These are phyloP conservation scores for Saturnispora gosingensis DNA, from an alignment of 805 yeast genomes.

Conservation along the genomic window DNA sequence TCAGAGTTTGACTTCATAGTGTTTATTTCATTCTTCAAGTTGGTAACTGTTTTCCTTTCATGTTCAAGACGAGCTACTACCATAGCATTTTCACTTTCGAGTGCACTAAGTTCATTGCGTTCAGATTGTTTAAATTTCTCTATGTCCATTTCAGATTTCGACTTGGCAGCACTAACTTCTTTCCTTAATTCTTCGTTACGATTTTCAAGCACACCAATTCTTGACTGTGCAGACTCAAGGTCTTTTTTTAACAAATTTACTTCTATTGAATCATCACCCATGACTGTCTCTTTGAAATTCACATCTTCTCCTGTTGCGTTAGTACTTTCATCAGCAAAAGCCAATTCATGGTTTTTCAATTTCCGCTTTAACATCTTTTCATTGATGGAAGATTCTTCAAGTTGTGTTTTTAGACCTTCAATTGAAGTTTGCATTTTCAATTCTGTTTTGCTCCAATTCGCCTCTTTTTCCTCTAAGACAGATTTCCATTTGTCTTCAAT, in stretches of 20 bases:
- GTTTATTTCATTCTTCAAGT: constrained; percentile 19
- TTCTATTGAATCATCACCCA: constrained; percentile 11
- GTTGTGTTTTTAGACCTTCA: constrained; percentile 41
- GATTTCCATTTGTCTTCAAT: constrained; percentile 69
- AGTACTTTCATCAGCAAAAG: constrained; percentile 25
- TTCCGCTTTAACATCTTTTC: constrained; percentile 59
- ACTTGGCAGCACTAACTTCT: constrained; percentile 48
- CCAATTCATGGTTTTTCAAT: constrained; percentile 38
- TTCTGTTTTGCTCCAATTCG: constrained; percentile 57
- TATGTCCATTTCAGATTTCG: constrained; percentile 33
- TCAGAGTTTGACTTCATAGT: constrained; percentile 29
- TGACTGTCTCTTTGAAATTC: constrained; percentile 20
- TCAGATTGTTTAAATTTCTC: constrained; percentile 35
- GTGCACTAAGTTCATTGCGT: constrained; percentile 39
- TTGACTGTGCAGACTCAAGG: constrained; percentile 57
- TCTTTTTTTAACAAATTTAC: constrained; percentile 61
- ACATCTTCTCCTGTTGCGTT: constrained; percentile 18
- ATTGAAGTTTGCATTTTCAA: constrained; percentile 41
- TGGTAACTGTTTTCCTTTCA: constrained; percentile 28
- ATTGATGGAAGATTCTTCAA: constrained; percentile 55
- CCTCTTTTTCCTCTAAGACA: constrained; percentile 61
- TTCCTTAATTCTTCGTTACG: constrained; percentile 68
- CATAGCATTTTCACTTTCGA: constrained; percentile 63
- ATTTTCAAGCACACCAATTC: constrained; percentile 62
- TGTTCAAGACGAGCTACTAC: constrained; percentile 50